Conservation (phyloP, 805 yeast species). For the Cyberlindnera mississippiensis region DNA sequence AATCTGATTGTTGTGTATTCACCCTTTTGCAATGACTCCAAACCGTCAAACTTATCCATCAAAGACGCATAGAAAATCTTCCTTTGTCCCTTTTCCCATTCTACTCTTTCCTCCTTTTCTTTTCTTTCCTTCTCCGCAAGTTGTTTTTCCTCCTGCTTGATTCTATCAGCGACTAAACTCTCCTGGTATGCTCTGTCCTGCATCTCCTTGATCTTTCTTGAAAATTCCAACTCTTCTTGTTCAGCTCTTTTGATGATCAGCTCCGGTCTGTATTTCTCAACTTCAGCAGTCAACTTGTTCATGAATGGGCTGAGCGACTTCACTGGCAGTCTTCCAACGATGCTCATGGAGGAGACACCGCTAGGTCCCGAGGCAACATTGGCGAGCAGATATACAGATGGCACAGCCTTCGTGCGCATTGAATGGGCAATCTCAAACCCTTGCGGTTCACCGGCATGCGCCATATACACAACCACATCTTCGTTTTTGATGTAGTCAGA, state of each 20-base stretch:
- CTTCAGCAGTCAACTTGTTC: slow-evolving; percentile 36
- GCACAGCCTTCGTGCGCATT: slow-evolving; percentile 49
- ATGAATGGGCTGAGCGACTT: slow-evolving; percentile 31
- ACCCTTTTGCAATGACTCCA: slow-evolving; percentile 25
- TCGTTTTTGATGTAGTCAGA: slow-evolving; percentile 35
- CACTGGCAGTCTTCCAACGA: slow-evolving; percentile 29
- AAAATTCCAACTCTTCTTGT: slow-evolving; percentile 51
- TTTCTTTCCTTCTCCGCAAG: slow-evolving; percentile 26
- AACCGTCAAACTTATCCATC: slow-evolving; percentile 8
- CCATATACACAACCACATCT: slow-evolving; percentile 57
- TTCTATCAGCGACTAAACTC: slow-evolving; percentile 53
- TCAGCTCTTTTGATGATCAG: slow-evolving; percentile 56
- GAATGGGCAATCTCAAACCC: slow-evolving; percentile 61
- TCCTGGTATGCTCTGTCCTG: slow-evolving; percentile 67
- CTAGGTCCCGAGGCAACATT: slow-evolving; percentile 48
- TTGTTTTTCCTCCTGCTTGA: slow-evolving; percentile 45
- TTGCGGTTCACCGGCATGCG: slow-evolving; percentile 60
- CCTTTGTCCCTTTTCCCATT: slow-evolving; percentile 10
- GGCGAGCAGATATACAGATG: slow-evolving; percentile 49
- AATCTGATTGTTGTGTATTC: slow-evolving; percentile 45
- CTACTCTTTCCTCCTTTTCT: slow-evolving; percentile 6
- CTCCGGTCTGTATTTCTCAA: slow-evolving; percentile 60
- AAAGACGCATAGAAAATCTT: slow-evolving; percentile 13
- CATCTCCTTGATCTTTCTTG: slow-evolving; percentile 54
- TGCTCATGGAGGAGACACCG: slow-evolving; percentile 33